Base-by-base conservation (phyloP, 2,329 filamentous ascomycete species). In the Raffaelea deltoideospora region DNA sequence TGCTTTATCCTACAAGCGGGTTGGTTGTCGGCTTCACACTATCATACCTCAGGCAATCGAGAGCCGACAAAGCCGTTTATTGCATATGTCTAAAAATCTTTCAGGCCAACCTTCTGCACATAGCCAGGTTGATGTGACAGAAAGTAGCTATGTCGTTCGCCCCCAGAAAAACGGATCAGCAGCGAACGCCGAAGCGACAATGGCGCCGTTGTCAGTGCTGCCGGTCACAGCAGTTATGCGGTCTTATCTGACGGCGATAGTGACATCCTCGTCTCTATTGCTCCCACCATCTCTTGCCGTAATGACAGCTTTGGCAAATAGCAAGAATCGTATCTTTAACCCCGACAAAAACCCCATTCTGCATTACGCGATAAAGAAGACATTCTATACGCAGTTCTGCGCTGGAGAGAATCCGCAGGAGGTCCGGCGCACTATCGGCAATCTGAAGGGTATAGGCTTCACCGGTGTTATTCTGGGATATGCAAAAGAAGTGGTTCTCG, bases 351-450 rank as follows among this genome's bases (percentile, higher is more conserved):
- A 93, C 52, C 73, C 73, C 0, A 33, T 88, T 2, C 65, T 93
- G 14, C 69, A 75, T 31, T 71, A 64, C 41, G 52, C 86, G 30
- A 63, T 94, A 34, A 85, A 86, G 53, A 72, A 76, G 51, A 92
- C 84, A 0, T 86, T 94, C 49, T 94, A 94, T 54, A 75, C 76
- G 19, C 87, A 95, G 50, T 95, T 93, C 57, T 95, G 87, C 55
- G 84, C 83, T 0, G 87, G 87, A 21, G 80, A 86, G 57, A 79
- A 72, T 34, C 64, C 69, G 0, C 48, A 54, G 2, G 82, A 94
- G 55, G 79, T 92, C 2, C 61, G 64, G 30, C 57, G 53, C 22
- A 86, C 79, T 0, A 71, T 85, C 22, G 52, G 65, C 2, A 61
- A 66, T 2, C 64, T 93, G 10, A 82, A 84, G 54, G 55, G 63